Percentiles rank a stretch among this genome's conserved stretches.
Conservation (phyloP, 345 rosid genomes). For the Salix viminalis region DNA sequence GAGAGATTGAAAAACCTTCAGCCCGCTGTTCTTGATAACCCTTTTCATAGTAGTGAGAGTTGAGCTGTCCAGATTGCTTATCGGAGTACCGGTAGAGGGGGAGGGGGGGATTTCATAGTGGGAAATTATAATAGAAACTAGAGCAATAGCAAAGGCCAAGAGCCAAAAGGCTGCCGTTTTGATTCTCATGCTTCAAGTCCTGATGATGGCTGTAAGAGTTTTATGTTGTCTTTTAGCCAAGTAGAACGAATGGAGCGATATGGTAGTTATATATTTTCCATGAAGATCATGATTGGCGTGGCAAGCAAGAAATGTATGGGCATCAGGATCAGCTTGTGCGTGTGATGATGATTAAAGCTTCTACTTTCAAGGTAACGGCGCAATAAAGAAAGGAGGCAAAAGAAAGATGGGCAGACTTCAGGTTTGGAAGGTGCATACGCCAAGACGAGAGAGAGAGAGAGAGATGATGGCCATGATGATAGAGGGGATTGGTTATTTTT, state of each 20-base stretch:
- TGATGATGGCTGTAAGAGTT: background rate
- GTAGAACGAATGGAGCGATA: background rate
- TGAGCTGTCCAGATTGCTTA: background rate
- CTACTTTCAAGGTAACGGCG: background rate
- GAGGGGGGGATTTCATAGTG: constrained; percentile 13
- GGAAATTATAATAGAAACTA: constrained; percentile 31
- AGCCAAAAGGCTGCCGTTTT: constrained; percentile 34
- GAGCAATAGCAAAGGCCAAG: constrained; percentile 33
- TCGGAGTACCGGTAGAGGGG: background rate
- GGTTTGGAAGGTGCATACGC: constrained; percentile 6
- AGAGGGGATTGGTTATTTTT: background rate
- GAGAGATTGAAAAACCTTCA: constrained; percentile 11
- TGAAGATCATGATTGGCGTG: constrained; percentile 29
- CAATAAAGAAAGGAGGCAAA: background rate
- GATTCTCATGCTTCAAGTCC: constrained; percentile 19
- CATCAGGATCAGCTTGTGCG: background rate
- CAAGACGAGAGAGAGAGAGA: background rate
- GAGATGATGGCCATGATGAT: background rate
- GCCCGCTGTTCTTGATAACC: constrained; percentile 7
- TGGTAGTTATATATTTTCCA: background rate
- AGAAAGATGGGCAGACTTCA: background rate
- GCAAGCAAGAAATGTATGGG: constrained; percentile 40
- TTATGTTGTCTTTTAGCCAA: background rate
- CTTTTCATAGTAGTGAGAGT: constrained; percentile 7
- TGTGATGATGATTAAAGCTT: constrained; percentile 5